These are phyloP conservation scores for Tuber aestivum DNA, from an alignment of 495 filamentous ascomycete genomes.

Conservation along the genomic window DNA sequence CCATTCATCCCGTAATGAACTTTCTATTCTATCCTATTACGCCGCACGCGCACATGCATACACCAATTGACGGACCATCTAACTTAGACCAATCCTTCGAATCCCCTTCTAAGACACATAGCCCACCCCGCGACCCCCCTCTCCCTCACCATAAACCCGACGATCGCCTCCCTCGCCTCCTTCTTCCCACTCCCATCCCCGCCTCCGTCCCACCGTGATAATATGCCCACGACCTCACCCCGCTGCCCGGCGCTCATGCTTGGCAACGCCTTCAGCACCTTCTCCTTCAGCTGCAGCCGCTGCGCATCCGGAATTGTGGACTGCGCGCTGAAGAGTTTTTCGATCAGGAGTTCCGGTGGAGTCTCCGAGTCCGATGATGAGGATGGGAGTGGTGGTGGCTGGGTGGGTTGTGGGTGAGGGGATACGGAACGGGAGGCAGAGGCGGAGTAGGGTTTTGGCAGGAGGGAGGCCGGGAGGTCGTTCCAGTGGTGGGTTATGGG, in stretches of 20 bases:
- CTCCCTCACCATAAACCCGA: constrained; percentile 35
- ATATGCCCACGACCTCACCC: neutral
- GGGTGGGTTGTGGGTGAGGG: constrained; percentile 88
- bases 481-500: constrained; percentile 42
- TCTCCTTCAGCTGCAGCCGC: constrained; percentile 6
- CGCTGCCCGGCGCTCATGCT: neutral
- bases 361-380: constrained; percentile 53
- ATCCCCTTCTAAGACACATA: constrained; percentile 28
- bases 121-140: constrained; percentile 39
- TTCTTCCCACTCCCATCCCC: constrained; percentile 5
- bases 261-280: neutral
- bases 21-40: too few relatives aligned
- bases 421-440: constrained; percentile 49
- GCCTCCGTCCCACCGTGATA: constrained; percentile 10
- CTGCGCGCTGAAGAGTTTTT: neutral
- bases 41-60: too few relatives aligned
- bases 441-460: neutral
- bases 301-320: neutral
- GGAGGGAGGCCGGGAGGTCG: constrained; percentile 28
- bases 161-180: constrained; percentile 30
- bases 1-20: too few relatives aligned
- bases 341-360: neutral
- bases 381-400: constrained; percentile 80
- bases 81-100: constrained; percentile 26
- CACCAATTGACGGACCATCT: neutral